Base-by-base conservation (phyloP, 2,329 filamentous ascomycete genomes). In the Aureobasidium mangrovei region DNA sequence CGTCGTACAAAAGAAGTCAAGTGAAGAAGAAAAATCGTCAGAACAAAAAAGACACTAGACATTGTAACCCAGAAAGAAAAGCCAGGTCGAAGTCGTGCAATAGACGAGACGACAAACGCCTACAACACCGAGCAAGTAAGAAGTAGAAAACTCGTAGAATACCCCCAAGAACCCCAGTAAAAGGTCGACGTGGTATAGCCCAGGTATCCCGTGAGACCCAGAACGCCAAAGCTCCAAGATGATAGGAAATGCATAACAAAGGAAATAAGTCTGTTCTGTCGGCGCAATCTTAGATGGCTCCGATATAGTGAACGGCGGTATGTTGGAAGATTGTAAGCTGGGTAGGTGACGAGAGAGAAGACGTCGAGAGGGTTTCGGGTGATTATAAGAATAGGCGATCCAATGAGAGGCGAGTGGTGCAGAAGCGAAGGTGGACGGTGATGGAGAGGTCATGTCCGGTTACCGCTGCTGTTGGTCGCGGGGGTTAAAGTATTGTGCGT, bases 401-500 rank as follows among this genome's bases (percentile, higher is more conserved):
- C 32, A 39, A 43, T 27, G 47, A 29, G 33, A 28, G 29, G 7
- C 9, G 12, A 33, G 5, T 9, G 10, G 27, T 39, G 40, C 10
- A 45, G 42, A 45, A 27, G n/a, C 7, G 42, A 45, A 29, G 26
- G 42, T 29, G 3, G 32, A 26, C n/a, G 27, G 3, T 32, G 29
- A 46, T 8, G 29, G 43, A 7, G 7, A 35, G 28, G 44, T n/a
- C 6, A 32, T 52, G 53, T 53, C 48, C 7, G 47, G 24, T 56
- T 67, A 69, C 52, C 66, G 65, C 47, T 65, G 63, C 56, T 67
- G 66, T 60, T 69, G 65, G 56, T 71, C 66, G 49, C 63, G 64
- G 68, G 57, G 58, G 44, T 48, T 47, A 29, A 35, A 46, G 7
- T 43, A 40, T 48, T 54, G 53, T 2, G 43, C 53, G 26, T 59